Base-by-base conservation (phyloP, 768 basidiomycete species). In the Tremella fuciformis region DNA sequence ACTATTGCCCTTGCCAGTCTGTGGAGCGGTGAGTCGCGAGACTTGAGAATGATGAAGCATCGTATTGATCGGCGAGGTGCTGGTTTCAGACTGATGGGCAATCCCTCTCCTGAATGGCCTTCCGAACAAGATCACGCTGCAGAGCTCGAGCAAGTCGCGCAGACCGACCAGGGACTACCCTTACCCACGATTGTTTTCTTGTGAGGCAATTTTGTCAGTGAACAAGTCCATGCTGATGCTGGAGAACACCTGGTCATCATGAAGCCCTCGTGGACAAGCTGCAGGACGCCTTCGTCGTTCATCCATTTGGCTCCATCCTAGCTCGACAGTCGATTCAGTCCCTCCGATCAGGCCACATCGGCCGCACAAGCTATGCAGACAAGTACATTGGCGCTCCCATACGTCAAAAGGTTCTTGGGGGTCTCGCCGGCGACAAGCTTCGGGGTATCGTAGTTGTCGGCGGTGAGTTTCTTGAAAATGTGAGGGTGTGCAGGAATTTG, bases 351-450 rank as follows among this genome's bases (percentile, higher is more conserved):
- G 92, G 92, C 3, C 88, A 85, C 64, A 63, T 91, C 40, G 85
- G 83, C 15, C 86, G 86, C 69, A 85, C 87, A 21, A 41, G 40
- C 13, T 58, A 87, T 87, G 73, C 90, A n/a, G 91, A 89, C 87
- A 91, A 96, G 72, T 82, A 86, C 53, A 77, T 86, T 11, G 83
- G 90, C 25, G 88, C 89, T 73, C 85, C 86, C 56, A 76, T 89
- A 11, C 81, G 92, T 21, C 42, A 56, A 80, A 80, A 39, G 72
- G 79, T 62, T 80, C 84, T 25, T 70, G 88, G 59, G 84, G 87
- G 57, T n/a, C 82, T 84, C 13, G 81, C 82, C 51, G 84, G 85
- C 2, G 79, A 82, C 0, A 83, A 84, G 21, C 62, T 92, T 39
- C 80, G 90, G 59, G 84, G 80, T n/a, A 80, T 88, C 1, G 79